A percentile compares a stretch with the other conserved stretches of the same genome.
These are phyloP conservation scores for Apiotrichum brassicae DNA, from an alignment of 1,284 basidiomycete genomes.

Conservation along the genomic window DNA sequence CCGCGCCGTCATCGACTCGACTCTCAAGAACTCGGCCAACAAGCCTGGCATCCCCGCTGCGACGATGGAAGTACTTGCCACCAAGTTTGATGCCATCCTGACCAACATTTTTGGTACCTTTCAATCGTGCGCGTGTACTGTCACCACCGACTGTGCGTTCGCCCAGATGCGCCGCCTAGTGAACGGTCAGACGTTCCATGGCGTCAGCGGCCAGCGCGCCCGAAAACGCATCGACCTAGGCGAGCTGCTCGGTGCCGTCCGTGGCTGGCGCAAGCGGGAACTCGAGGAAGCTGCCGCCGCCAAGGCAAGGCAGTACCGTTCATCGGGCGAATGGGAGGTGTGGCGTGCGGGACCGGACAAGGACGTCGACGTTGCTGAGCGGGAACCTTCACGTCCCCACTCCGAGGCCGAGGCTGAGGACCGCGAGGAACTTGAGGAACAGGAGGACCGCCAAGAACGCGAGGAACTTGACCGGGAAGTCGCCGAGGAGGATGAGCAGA, in stretches of 20 bases:
- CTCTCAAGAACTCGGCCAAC: conserved; percentile 15
- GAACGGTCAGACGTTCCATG: conserved; percentile 15
- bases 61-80: conserved; percentile 43
- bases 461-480: not conserved
- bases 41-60: conserved; percentile 20
- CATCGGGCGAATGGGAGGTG: conserved; percentile 17
- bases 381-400: conserved; percentile 1
- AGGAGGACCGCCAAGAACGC: not conserved
- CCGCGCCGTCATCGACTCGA: conserved; percentile 25
- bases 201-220: conserved; percentile 16
- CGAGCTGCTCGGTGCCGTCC: conserved; percentile 58
- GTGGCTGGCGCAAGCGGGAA: conserved; percentile 55
- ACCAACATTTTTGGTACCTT: conserved; percentile 67
- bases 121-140: conserved; percentile 68
- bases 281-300: conserved; percentile 34
- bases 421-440: not conserved
- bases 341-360: conserved; percentile 13
- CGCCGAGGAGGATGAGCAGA: not conserved
- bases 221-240: conserved; percentile 54
- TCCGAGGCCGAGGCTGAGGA: not conserved
- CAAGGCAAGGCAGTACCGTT: conserved; percentile 14
- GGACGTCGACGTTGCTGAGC: not conserved
- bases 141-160: conserved; percentile 60
- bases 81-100: conserved; percentile 63
- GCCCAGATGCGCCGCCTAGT: conserved; percentile 62